Evolutionary conservation across 2,329 filamentous ascomycete genomes (phyloP), one percentile per base, ranked within the genome.

Genomic region (Aulographum hederae): DNA sequence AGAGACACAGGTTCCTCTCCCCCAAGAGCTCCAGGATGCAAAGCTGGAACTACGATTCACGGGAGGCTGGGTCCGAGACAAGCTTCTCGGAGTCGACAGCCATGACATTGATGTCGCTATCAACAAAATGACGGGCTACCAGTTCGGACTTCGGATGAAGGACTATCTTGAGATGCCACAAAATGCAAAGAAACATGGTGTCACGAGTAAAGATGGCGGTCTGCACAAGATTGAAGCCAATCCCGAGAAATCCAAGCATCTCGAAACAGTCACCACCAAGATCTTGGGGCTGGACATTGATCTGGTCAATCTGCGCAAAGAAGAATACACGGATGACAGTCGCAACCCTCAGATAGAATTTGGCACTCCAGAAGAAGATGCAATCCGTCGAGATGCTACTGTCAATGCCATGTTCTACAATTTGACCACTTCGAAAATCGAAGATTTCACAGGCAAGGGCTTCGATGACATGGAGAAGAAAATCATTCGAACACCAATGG

Each of bases 331-430:
- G 1, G 75, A 81, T n/a, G 73, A 89, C 37, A 92, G 80, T 46
- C 72, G 89, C 21, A 93, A 91, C 44, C 86, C 86, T 2, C 67
- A 81, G 43, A 78, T 95, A 66, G 84, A 93, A 49, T 94, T 94
- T 52, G 89, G 86, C 4, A 93, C 82, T 0, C 76, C 86, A 1
- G 67, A 79, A 48, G 84, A 98, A 52, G 86, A 98, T 53, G 86
- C 86, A 2, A 50, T 84, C 41, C 73, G 86, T 15, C 73, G 86
- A 30, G 86, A 98, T 59, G 85, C 86, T 15, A 94, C 84, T 1
- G 73, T 95, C 38, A 98, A 98, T 50, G 82, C 89, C 16, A 69
- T 98, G 39, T 95, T 95, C 56, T 95, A 89, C 61, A 95, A 95
- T 44, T 59, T 98, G 25, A 73, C 85, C 45, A 82, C 76, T 1